A percentile compares a stretch with the other conserved stretches of the same genome.
Evolutionary conservation across 495 filamentous ascomycete genomes (phyloP).

Genomic region (Elasticomyces elasticus): DNA sequence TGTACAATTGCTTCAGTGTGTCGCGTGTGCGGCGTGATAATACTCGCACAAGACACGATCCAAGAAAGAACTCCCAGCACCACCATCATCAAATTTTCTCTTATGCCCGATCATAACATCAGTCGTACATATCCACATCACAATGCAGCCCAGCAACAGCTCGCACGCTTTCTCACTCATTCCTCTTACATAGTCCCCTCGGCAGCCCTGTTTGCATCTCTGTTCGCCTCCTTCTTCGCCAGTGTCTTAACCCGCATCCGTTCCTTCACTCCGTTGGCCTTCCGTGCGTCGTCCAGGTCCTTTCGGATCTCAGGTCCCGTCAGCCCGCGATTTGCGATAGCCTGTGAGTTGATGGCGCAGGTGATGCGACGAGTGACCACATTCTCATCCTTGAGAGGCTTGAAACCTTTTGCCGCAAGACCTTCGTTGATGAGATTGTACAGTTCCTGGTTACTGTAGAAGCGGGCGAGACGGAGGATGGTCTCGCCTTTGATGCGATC

Average conservation of each 20-base stretch:
- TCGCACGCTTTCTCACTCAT: too few relatives aligned
- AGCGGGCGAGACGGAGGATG: conserved; percentile 1
- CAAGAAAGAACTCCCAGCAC: too few relatives aligned
- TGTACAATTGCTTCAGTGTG: too few relatives aligned
- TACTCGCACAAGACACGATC: too few relatives aligned
- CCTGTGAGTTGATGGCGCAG: neutral
- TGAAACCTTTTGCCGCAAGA: neutral
- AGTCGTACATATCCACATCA: too few relatives aligned
- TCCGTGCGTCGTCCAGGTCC: neutral
- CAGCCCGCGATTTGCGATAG: neutral
- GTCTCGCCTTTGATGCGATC: neutral
- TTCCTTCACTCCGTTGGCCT: neutral
- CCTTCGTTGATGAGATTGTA: neutral
- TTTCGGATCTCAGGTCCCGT: neutral
- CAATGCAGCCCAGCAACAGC: too few relatives aligned
- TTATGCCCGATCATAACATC: too few relatives aligned
- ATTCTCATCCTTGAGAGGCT: neutral
- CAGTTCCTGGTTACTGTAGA: conserved; percentile 3
- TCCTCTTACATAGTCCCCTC: too few relatives aligned
- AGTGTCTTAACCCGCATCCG: neutral
- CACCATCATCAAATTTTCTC: too few relatives aligned
- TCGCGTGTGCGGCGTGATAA: too few relatives aligned
- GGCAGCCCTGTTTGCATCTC: neutral
- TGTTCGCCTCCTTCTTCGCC: conserved; percentile 1
- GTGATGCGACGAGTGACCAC: conserved; percentile 1